Percentiles rank a stretch among this genome's conserved stretches.
These are phyloP conservation scores for Esteya vermicola DNA, from an alignment of 2,329 filamentous ascomycete genomes.

Conservation along the genomic window DNA sequence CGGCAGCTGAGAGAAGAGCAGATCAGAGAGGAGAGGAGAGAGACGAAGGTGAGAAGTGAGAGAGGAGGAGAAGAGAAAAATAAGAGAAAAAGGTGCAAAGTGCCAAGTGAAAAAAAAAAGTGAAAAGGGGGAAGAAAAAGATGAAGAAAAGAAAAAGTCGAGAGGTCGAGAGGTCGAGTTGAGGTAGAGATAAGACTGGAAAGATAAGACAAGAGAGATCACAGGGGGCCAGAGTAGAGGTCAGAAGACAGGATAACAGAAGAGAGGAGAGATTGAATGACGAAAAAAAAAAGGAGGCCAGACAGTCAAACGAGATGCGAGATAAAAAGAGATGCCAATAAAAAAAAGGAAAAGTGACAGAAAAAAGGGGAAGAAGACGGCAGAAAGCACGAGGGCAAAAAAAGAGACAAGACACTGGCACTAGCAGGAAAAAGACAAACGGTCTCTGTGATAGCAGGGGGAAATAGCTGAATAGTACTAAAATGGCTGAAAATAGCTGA, in stretches of 20 bases:
- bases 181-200: too few species aligned
- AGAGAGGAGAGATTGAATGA: background rate
- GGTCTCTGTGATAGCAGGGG: too few species aligned
- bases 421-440: too few species aligned
- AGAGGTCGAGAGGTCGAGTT: too few species aligned
- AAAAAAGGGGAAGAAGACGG: background rate
- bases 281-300: background rate
- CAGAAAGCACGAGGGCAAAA: background rate
- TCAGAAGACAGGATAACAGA: background rate
- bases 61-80: background rate
- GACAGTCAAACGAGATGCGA: too few species aligned
- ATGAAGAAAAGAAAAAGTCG: too few species aligned
- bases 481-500: too few species aligned
- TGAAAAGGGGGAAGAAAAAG: background rate
- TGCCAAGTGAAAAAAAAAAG: background rate
- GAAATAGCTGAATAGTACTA: too few species aligned
- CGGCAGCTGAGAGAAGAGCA: background rate
- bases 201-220: background rate
- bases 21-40: background rate
- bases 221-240: background rate
- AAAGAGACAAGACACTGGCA: background rate
- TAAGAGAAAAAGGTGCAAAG: background rate
- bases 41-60: background rate
- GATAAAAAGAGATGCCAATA: too few species aligned
- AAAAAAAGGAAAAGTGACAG: background rate